These are phyloP conservation scores for Daldinia grandis DNA, from an alignment of 495 filamentous ascomycete genomes.

Conservation along the genomic window DNA sequence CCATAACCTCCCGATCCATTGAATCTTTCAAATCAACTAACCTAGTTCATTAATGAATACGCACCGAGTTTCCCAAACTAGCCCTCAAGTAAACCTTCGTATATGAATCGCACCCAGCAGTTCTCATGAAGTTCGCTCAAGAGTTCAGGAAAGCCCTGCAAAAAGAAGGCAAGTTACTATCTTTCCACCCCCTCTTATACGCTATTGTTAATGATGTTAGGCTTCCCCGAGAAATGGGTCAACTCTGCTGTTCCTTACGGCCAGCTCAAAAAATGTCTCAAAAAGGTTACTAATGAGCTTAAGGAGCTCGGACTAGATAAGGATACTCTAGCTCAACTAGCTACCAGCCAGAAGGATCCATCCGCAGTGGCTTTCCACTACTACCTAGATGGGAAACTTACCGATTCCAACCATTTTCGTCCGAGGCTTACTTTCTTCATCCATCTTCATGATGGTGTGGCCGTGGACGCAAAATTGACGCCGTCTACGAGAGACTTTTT, in stretches of 20 bases:
- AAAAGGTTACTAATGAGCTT: constrained; percentile 70
- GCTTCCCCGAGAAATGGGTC: constrained; percentile 71
- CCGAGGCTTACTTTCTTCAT: constrained; percentile 69
- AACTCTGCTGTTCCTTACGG: constrained; percentile 75
- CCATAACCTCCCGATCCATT: not conserved
- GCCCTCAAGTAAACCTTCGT: not conserved
- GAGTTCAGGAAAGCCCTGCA: constrained; percentile 67
- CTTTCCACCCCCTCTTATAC: not conserved
- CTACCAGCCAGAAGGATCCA: constrained; percentile 48
- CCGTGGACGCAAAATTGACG: constrained; percentile 63
- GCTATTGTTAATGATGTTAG: constrained; percentile 30
- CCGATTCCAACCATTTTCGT: constrained; percentile 51
- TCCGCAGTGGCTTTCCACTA: constrained; percentile 51
- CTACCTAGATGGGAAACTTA: constrained; percentile 51
- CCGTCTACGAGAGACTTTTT: constrained; percentile 63
- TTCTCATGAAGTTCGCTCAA: constrained; percentile 78
- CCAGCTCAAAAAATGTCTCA: constrained; percentile 79
- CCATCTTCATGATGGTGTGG: constrained; percentile 59
- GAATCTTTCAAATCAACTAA: not conserved
- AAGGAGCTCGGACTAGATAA: constrained; percentile 66
- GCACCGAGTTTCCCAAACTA: not conserved
- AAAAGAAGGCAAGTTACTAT: constrained; percentile 53
- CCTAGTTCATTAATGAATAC: not conserved
- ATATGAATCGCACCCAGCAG: not conserved
- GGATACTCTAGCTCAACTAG: constrained; percentile 64